Evolutionary conservation across 225 moss, liverwort and hornwort species (phyloP).

Genomic region (Pseudoscleropodium purum): DNA sequence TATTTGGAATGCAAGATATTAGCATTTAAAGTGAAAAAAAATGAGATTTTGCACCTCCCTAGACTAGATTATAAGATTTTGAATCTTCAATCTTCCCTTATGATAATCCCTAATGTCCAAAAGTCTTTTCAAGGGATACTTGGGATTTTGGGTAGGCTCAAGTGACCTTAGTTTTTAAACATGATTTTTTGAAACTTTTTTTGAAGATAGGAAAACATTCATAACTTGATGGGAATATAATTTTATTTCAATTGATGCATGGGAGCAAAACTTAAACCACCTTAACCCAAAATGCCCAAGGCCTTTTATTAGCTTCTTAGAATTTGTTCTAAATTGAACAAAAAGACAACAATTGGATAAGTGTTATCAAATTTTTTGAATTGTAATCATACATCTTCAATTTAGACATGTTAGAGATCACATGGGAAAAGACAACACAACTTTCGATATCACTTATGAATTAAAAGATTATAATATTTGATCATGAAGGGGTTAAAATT

Average conservation of each 20-base stretch:
- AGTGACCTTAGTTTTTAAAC: neutral
- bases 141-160: fast-evolving
- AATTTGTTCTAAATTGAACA: too few species aligned
- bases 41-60: neutral
- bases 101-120: too few species aligned
- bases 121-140: fast-evolving
- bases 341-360: too few species aligned
- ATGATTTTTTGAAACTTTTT: neutral
- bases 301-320: too few species aligned
- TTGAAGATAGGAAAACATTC: neutral
- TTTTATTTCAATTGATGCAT: neutral
- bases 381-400: too few species aligned
- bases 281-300: too few species aligned
- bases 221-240: fast-evolving
- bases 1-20: fast-evolving
- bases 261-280: neutral
- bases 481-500: too few species aligned
- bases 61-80: neutral
- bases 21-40: neutral
- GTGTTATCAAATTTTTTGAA: too few species aligned
- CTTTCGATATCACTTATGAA: too few species aligned
- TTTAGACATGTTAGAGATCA: too few species aligned
- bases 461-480: too few species aligned
- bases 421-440: too few species aligned
- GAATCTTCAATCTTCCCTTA: neutral